Evolutionary conservation across 805 yeast species (phyloP).

Genomic region (Barnettozyma sucrosica): DNA sequence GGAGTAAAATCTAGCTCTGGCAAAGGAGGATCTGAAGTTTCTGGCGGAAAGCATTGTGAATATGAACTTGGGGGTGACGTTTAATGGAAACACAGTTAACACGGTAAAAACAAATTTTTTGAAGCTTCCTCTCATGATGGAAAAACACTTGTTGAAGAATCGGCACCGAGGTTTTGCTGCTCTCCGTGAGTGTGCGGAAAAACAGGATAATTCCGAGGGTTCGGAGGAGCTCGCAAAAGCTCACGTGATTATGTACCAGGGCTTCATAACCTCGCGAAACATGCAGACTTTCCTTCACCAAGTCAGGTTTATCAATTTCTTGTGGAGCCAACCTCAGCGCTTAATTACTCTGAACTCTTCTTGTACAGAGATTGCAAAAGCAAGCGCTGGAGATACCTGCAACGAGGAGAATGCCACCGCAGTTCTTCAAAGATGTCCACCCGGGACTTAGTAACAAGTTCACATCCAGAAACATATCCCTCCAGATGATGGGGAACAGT

Average conservation of each 20-base stretch:
- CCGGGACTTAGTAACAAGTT: constrained; percentile 19
- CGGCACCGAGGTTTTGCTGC: constrained; percentile 10
- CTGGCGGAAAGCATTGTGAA: constrained; percentile 92
- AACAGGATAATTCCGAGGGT: background rate
- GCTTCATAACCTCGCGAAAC: background rate
- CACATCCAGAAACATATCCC: constrained; percentile 18
- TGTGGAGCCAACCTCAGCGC: background rate
- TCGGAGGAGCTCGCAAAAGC: constrained; percentile 1
- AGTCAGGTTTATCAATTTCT: background rate
- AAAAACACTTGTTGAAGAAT: background rate
- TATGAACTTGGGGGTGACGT: background rate
- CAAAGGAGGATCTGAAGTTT: constrained; percentile 55
- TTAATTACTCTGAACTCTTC: background rate
- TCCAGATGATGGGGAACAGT: constrained; percentile 16
- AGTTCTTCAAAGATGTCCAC: constrained; percentile 24
- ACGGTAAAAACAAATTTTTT: constrained; percentile 1
- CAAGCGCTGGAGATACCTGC: background rate
- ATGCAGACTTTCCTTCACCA: background rate
- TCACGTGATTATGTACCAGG: constrained; percentile 1
- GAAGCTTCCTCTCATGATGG: background rate
- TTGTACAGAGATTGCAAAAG: background rate
- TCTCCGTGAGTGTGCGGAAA: background rate
- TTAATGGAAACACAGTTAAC: background rate
- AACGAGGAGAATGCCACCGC: constrained; percentile 16
- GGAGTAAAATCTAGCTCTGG: constrained; percentile 29